phyloP scores from a whole-genome alignment of 2,329 filamentous ascomycete genomes.

The Aspergillus tanneri region DNA sequence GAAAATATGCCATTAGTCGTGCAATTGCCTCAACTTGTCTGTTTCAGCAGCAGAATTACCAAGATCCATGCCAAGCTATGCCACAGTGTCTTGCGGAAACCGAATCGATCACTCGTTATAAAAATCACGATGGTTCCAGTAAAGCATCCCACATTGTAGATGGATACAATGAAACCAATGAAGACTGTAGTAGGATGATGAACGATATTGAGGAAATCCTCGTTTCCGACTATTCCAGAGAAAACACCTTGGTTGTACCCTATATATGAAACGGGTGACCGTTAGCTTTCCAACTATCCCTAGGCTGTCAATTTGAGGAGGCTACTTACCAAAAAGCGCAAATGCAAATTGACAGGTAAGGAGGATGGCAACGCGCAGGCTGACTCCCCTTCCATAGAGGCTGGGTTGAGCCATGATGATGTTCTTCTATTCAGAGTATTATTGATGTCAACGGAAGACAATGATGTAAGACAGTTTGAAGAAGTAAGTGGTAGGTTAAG shows the following conservation, averaged over 20 bases:
- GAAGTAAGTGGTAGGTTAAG: not conserved
- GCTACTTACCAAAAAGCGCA: slow-evolving; percentile 26
- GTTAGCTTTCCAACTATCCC: not conserved
- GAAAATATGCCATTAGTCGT: not conserved
- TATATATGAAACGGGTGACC: slow-evolving; percentile 9
- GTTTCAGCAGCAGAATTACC: slow-evolving; percentile 14
- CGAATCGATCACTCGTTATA: slow-evolving; percentile 32
- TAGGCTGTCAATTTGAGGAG: not conserved
- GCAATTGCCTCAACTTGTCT: not conserved
- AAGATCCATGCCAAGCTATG: slow-evolving; percentile 35
- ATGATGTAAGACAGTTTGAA: not conserved
- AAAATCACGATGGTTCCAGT: slow-evolving; percentile 35
- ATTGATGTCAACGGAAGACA: too few relatives aligned
- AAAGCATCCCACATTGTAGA: slow-evolving; percentile 48
- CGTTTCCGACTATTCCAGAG: slow-evolving; percentile 48
- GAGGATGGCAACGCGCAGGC: slow-evolving; percentile 29
- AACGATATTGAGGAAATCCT: slow-evolving; percentile 46
- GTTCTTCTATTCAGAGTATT: too few relatives aligned
- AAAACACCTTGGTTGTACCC: slow-evolving; percentile 54
- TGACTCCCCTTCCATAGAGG: slow-evolving; percentile 28
- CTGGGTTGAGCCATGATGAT: slow-evolving; percentile 24
- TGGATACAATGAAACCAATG: slow-evolving; percentile 45
- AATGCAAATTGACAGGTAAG: slow-evolving; percentile 27
- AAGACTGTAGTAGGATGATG: slow-evolving; percentile 37
- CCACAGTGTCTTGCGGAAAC: slow-evolving; percentile 36